Conservation (phyloP, 495 filamentous ascomycete genomes). For the Penicillium tannophilum region DNA sequence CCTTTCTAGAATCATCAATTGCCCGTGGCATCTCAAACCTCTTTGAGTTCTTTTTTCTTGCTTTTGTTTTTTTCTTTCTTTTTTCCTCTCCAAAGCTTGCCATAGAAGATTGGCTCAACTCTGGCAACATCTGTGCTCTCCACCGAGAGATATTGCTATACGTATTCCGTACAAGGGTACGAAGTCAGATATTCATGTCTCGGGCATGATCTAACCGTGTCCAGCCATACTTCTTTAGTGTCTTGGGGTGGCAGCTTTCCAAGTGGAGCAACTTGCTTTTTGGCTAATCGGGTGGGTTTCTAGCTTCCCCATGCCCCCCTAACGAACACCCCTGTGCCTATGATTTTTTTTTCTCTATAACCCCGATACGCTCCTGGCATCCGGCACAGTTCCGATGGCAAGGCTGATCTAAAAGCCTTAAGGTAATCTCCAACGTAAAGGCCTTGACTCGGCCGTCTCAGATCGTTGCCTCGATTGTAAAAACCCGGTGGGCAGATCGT, state of each 20-base stretch:
- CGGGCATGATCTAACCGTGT: constrained; percentile 1
- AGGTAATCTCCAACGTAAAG: constrained; percentile 14
- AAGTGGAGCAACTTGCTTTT: constrained; percentile 34
- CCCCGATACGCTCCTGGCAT: constrained; percentile 28
- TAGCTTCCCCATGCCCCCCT: constrained; percentile 41
- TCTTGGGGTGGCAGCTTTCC: constrained; percentile 38
- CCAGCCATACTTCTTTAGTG: constrained; percentile 18
- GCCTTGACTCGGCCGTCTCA: constrained; percentile 16
- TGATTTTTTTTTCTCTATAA: constrained; percentile 18
- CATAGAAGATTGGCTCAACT: not conserved
- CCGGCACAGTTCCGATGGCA: constrained; percentile 25
- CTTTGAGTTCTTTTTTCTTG: not conserved
- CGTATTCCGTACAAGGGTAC: constrained; percentile 3
- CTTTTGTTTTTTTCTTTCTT: not conserved
- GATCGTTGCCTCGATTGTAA: constrained; percentile 31
- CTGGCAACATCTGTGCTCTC: not conserved
- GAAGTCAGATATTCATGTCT: constrained; percentile 3
- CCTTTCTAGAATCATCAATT: constrained; percentile 8
- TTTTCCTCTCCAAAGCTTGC: not conserved
- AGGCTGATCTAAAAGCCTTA: constrained; percentile 30
- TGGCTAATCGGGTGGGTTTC: constrained; percentile 41
- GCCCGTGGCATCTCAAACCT: not conserved
- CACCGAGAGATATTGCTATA: not conserved
- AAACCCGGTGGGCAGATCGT: constrained; percentile 14
- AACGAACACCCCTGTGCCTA: constrained; percentile 43